Evolutionary conservation across 345 rosid genomes (phyloP), one percentile per base, ranked within the genome.

Genomic region (Syzygium aqueum): DNA sequence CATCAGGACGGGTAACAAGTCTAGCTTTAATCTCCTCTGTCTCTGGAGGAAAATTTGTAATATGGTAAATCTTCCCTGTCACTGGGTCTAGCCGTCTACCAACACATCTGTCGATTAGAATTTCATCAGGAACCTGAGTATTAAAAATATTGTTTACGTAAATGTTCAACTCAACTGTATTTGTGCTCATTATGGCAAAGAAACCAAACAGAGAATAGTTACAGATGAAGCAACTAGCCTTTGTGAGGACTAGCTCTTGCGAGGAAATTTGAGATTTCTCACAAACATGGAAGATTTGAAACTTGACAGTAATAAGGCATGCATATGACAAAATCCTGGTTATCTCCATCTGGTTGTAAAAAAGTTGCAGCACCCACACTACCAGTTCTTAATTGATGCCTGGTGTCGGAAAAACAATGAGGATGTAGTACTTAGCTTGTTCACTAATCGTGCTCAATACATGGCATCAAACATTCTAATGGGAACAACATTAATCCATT

Each of bases 101-200:
- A 90, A 93, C 93, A 88, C 98, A 96, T 97, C 98, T 95, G 90
- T 95, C 93, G 86, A 95, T 93, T 90, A 96, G 95, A 94, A 92
- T 93, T 90, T 94, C 97, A 90, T 95, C 98, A 94, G 97, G 98
- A 94, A 96, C 98, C 98, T 96, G 98, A 90, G 87, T 63, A 91
- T 86, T 87, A 90, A 88, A 89, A 86, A 90, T 89, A 56, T 52
- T 65, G 87, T 87, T 63, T 87, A 87, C 82, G 93, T 88, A 89
- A 90, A 89, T 84, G 88, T 56, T 65, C 85, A 21, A 82, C 33
- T 86, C 33, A 53, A 82, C 5, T 3, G 46, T 43, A 53, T 53
- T 25, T 82, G 51, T 56, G 37, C 77, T 88, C 52, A 51, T 84
- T 84, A 51, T 84, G 85, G 85, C 59, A 84, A 53, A 30, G 43